Percentiles rank a stretch among this genome's conserved stretches.
phyloP scores from a whole-genome alignment of 2,329 filamentous ascomycete species.

The Monosporascus sp. region DNA sequence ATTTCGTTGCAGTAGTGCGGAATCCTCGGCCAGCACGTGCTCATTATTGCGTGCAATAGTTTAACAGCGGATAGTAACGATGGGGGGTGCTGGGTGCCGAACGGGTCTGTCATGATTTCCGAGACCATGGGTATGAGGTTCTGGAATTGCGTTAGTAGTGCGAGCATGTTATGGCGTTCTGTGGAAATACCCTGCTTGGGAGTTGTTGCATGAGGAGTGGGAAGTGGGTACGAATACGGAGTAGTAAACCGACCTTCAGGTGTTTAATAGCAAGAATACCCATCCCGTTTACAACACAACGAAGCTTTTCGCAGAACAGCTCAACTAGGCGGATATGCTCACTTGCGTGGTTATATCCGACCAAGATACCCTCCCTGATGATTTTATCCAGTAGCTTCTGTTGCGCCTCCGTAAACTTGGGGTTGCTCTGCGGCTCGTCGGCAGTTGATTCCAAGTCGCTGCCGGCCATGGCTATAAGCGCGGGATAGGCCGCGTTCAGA shows the following conservation, averaged over 20 bases:
- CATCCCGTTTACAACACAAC: slow-evolving; percentile 47
- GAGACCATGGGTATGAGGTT: slow-evolving; percentile 64
- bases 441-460: slow-evolving; percentile 15
- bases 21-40: slow-evolving; percentile 66
- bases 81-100: slow-evolving; percentile 50
- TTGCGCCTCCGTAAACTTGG: slow-evolving; percentile 17
- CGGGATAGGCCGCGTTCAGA: slow-evolving; percentile 60
- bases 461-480: slow-evolving; percentile 55
- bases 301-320: slow-evolving; percentile 48
- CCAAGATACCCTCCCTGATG: slow-evolving; percentile 51
- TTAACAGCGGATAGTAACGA: slow-evolving; percentile 48
- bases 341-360: slow-evolving; percentile 51
- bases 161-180: slow-evolving; percentile 4
- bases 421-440: neutral
- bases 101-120: slow-evolving; percentile 62
- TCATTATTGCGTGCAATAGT: slow-evolving; percentile 52
- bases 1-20: slow-evolving; percentile 57
- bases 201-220: neutral
- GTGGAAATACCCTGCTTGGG: neutral
- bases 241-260: slow-evolving; percentile 47
- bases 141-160: slow-evolving; percentile 28
- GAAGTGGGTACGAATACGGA: neutral
- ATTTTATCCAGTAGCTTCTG: slow-evolving; percentile 47
- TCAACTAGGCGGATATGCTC: slow-evolving; percentile 53
- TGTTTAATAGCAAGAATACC: slow-evolving; percentile 62